Percentiles rank a stretch among this genome's conserved stretches.
phyloP scores from a whole-genome alignment of 2,329 filamentous ascomycete genomes.

The Sordariomycetes sp. region DNA sequence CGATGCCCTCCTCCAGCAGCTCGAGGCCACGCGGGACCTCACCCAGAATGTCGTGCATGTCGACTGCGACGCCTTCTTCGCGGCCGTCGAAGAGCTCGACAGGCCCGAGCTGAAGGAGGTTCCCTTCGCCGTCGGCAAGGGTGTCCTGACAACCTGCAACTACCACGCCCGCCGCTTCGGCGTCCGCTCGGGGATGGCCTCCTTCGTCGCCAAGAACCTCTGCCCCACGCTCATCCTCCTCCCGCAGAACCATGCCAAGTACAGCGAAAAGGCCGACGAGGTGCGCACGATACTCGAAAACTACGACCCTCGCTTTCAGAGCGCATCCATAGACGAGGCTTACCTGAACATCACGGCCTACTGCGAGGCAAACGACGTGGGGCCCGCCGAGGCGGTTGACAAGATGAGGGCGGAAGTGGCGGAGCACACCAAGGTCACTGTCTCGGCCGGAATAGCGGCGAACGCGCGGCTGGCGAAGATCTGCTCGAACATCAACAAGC shows the following conservation, averaged over 20 bases:
- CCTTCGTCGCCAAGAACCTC: conserved; percentile 88
- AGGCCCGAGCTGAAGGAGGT: conserved; percentile 75
- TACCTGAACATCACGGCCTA: conserved; percentile 92
- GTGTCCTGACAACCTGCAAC: conserved; percentile 62
- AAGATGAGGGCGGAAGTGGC: conserved; percentile 70
- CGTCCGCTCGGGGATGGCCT: conserved; percentile 88
- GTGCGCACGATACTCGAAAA: conserved; percentile 69
- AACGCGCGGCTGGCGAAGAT: conserved; percentile 95
- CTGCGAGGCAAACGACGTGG: conserved; percentile 58
- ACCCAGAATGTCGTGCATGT: conserved; percentile 81
- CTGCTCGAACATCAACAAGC: conserved; percentile 90
- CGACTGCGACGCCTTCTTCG: conserved; percentile 97
- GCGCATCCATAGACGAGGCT: conserved; percentile 90
- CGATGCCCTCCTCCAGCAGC: conserved; percentile 68
- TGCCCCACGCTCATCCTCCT: conserved; percentile 78
- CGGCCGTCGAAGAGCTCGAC: conserved; percentile 79
- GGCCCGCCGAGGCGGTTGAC: conserved; percentile 62
- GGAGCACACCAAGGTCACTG: conserved; percentile 68
- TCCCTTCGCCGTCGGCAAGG: conserved; percentile 68
- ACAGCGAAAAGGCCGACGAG: conserved; percentile 80
- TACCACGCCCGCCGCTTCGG: conserved; percentile 86
- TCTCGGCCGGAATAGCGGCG: conserved; percentile 88
- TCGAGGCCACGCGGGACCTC: conserved; percentile 71
- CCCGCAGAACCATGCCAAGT: conserved; percentile 82
- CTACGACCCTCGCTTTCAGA: conserved; percentile 90